Conservation (phyloP, 1,284 basidiomycete genomes). For the Ganoderma resinaceum region DNA sequence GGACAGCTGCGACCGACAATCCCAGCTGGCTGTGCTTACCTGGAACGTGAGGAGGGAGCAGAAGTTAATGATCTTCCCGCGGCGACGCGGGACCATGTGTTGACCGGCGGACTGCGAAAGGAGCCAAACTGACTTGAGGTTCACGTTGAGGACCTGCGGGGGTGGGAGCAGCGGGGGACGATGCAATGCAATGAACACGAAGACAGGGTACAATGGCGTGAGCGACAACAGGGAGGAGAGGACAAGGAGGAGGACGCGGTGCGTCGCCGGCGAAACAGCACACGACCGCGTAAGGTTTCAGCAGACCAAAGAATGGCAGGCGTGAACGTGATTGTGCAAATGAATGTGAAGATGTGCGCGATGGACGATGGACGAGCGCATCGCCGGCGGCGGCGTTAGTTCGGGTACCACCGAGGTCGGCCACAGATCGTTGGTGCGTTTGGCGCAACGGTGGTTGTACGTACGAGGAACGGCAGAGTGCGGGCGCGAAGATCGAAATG, state of each 20-base stretch:
- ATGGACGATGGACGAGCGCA: neutral
- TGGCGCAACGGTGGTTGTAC: constrained; percentile 17
- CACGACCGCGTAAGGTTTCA: constrained; percentile 5
- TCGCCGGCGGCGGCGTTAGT: constrained; percentile 22
- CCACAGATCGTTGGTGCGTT: constrained; percentile 18
- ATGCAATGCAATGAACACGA: neutral
- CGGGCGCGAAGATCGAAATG: constrained; percentile 23
- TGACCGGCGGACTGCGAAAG: constrained; percentile 79
- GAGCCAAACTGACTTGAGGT: constrained; percentile 82
- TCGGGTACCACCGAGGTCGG: constrained; percentile 21
- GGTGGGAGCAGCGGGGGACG: constrained; percentile 5
- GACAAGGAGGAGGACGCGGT: neutral
- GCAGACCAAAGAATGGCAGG: neutral
- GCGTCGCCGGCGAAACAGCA: constrained; percentile 1
- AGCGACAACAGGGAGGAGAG: neutral
- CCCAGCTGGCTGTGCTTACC: constrained; percentile 23
- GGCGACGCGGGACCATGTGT: constrained; percentile 79
- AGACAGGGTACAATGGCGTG: neutral
- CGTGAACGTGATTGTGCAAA: constrained; percentile 7
- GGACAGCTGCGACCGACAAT: constrained; percentile 4
- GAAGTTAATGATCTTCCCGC: constrained; percentile 86
- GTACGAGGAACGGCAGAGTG: constrained; percentile 5
- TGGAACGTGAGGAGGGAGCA: constrained; percentile 83
- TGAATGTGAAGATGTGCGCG: constrained; percentile 5
- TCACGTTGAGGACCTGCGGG: constrained; percentile 73